Evolutionary conservation across 257 asterid species (phyloP).

Genomic region (Solanum acaule): DNA sequence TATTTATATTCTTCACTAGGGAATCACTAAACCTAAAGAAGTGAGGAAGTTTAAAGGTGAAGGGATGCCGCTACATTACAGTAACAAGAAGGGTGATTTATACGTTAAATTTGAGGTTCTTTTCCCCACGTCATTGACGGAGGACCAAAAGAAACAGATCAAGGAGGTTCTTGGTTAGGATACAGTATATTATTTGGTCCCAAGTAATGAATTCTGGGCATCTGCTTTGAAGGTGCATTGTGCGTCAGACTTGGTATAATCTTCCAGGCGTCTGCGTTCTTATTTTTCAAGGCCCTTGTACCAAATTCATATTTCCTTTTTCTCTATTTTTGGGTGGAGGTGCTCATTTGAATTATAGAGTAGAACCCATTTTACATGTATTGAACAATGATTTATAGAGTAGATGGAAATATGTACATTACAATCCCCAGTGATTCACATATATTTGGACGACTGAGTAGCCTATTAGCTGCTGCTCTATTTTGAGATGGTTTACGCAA

Average conservation of each 20-base stretch:
- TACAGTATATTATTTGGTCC: not conserved
- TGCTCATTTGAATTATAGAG: not conserved
- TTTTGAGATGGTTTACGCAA: not conserved
- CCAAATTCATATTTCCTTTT: not conserved
- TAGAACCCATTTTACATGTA: not conserved
- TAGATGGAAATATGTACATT: not conserved
- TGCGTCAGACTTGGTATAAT: not conserved
- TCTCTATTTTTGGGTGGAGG: not conserved
- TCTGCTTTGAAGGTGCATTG: not conserved
- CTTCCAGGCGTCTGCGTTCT: not conserved
- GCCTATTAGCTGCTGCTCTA: not conserved
- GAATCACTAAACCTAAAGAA: slow-evolving; percentile 79
- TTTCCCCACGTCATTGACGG: slow-evolving; percentile 70
- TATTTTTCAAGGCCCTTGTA: not conserved
- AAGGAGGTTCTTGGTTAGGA: slow-evolving; percentile 44
- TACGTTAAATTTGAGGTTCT: slow-evolving; percentile 77
- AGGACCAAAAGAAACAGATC: slow-evolving; percentile 74
- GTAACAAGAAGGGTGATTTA: slow-evolving; percentile 83
- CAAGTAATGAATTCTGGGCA: not conserved
- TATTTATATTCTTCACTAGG: slow-evolving; percentile 25
- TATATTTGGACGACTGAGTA: not conserved
- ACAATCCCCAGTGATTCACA: not conserved
- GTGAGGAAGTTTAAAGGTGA: slow-evolving; percentile 80
- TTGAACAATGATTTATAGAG: not conserved
- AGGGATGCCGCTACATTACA: slow-evolving; percentile 87